phyloP scores from a whole-genome alignment of 306 rosid genomes.

The Vigna reflexopilosa region DNA sequence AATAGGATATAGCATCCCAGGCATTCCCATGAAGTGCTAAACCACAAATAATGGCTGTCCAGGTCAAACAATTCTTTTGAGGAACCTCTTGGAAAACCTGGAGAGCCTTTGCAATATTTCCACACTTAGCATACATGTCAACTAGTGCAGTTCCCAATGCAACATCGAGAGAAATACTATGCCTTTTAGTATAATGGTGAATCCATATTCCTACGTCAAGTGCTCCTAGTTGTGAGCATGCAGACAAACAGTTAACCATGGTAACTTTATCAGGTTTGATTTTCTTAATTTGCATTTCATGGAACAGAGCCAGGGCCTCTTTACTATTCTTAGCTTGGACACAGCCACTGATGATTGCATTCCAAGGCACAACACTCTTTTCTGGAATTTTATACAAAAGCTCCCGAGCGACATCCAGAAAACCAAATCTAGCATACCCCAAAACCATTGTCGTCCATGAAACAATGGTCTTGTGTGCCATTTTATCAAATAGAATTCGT shows the following conservation, averaged over 20 bases:
- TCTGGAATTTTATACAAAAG: conserved; percentile 72
- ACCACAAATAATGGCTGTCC: conserved; percentile 88
- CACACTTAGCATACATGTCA: conserved; percentile 90
- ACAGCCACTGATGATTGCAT: conserved; percentile 82
- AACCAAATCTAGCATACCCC: conserved; percentile 80
- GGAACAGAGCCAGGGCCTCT: conserved; percentile 80
- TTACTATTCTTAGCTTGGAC: conserved; percentile 72
- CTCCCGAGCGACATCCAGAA: conserved; percentile 60
- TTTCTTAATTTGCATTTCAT: conserved; percentile 74
- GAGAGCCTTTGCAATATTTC: conserved; percentile 73
- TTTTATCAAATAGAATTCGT: conserved; percentile 56
- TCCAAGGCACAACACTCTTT: conserved; percentile 79
- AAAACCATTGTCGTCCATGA: conserved; percentile 84
- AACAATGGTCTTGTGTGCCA: conserved; percentile 66
- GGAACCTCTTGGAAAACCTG: conserved; percentile 72
- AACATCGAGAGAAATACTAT: conserved; percentile 56
- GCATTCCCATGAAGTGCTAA: conserved; percentile 79
- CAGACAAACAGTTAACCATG: conserved; percentile 70
- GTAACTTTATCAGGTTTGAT: conserved; percentile 75
- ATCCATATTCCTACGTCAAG: conserved; percentile 86
- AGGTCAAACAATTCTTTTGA: conserved; percentile 73
- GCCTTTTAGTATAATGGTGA: conserved; percentile 70
- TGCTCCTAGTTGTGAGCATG: conserved; percentile 88
- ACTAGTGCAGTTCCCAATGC: conserved; percentile 79
- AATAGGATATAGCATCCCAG: conserved; percentile 63